phyloP scores from a whole-genome alignment of 345 rosid genomes.

The Citrus sinensis region DNA sequence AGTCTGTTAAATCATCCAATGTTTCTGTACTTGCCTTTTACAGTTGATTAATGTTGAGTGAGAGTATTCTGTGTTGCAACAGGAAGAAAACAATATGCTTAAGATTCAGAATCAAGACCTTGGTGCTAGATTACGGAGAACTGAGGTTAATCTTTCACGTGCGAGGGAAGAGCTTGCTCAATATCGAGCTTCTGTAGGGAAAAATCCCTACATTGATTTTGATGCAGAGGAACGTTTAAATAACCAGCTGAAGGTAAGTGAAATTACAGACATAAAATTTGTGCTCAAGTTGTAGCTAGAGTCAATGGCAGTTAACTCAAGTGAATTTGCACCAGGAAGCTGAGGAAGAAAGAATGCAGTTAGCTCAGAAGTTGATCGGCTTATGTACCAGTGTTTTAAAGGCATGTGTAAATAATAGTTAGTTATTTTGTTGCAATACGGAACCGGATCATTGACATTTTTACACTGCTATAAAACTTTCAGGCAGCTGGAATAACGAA shows the following conservation, averaged over 20 bases:
- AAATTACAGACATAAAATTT: not conserved
- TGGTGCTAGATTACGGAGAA: slow-evolving; percentile 46
- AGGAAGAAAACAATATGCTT: slow-evolving; percentile 89
- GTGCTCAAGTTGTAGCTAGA: not conserved
- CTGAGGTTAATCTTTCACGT: slow-evolving; percentile 55
- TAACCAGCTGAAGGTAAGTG: slow-evolving; percentile 55
- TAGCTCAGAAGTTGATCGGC: slow-evolving; percentile 61
- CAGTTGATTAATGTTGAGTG: not conserved
- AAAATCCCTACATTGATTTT: slow-evolving; percentile 39
- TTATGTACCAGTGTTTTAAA: slow-evolving; percentile 68
- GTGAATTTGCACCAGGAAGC: slow-evolving; percentile 43
- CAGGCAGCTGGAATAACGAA: slow-evolving; percentile 67
- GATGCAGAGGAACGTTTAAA: slow-evolving; percentile 53
- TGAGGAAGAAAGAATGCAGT: slow-evolving; percentile 64
- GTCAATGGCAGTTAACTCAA: slow-evolving; percentile 3
- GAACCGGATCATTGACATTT: not conserved
- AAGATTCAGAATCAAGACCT: slow-evolving; percentile 80
- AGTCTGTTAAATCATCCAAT: not conserved
- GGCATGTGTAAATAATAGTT: slow-evolving; percentile 32
- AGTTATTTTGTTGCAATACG: not conserved
- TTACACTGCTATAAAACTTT: slow-evolving; percentile 6
- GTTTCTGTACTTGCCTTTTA: not conserved
- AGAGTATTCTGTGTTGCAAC: slow-evolving; percentile 20
- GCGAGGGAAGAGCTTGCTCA: slow-evolving; percentile 79
- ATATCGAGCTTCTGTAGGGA: slow-evolving; percentile 63